Conservation (phyloP, 495 filamentous ascomycete species). For the Venustampulla echinocandica region DNA sequence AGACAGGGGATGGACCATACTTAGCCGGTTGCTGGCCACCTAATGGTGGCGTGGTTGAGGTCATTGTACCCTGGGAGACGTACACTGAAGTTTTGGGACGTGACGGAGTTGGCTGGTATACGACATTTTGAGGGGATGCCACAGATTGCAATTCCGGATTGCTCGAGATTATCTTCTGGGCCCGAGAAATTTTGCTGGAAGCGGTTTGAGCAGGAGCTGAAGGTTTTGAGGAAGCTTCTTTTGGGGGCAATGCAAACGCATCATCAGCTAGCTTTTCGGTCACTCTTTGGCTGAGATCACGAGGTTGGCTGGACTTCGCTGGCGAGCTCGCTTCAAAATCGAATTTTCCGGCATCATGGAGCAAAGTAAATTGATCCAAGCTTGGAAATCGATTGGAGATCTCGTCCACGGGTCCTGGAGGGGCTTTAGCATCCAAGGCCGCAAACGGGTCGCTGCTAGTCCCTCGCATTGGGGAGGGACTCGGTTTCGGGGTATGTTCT, state of each 20-base stretch:
- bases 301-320: slow-evolving; percentile 40
- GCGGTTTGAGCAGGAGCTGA: slow-evolving; percentile 31
- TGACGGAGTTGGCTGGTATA: slow-evolving; percentile 51
- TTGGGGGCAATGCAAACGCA: slow-evolving; percentile 51
- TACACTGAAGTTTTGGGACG: slow-evolving; percentile 41
- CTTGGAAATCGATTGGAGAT: slow-evolving; percentile 79
- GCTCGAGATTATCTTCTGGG: slow-evolving; percentile 43
- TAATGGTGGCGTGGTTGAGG: slow-evolving; percentile 60
- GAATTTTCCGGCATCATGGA: slow-evolving; percentile 83
- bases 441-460: slow-evolving; percentile 81
- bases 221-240: slow-evolving; percentile 16
- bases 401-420: slow-evolving; percentile 57
- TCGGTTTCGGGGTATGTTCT: slow-evolving; percentile 45
- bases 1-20: slow-evolving; percentile 41
- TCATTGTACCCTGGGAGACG: slow-evolving; percentile 95
- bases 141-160: slow-evolving; percentile 45
- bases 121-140: slow-evolving; percentile 36
- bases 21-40: slow-evolving; percentile 27
- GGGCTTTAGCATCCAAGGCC: slow-evolving; percentile 62
- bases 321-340: slow-evolving; percentile 59
- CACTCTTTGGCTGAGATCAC: slow-evolving; percentile 63
- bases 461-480: slow-evolving; percentile 63
- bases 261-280: slow-evolving; percentile 83
- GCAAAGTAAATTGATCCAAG: slow-evolving; percentile 83
- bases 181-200: slow-evolving; percentile 37